Base-by-base conservation (phyloP, 306 rosid species). In the Cicer judaicum region DNA sequence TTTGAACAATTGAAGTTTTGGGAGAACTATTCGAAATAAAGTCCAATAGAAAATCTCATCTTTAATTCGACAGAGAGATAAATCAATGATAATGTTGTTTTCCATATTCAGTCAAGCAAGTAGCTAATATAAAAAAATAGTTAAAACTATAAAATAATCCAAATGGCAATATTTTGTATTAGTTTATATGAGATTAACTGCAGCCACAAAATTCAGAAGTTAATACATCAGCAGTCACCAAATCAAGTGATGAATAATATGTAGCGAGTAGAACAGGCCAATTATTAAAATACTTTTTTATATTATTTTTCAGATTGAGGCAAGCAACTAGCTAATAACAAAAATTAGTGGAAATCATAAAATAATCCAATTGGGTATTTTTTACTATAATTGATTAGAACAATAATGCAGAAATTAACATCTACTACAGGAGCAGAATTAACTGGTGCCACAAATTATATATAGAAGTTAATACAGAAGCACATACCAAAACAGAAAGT, bases 401-500 rank as follows among this genome's bases (percentile, higher is more conserved):
- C 66, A 84, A 80, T 80, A 78, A 59, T 76, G 64, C 62, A 24
- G 14, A 54, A 34, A 54, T 49, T 73, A 42, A 59, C 49, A 56
- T 65, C 64, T 76, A 34, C 62, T 64, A 68, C 47, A 52, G 9
- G 2, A 10, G 72, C 54, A 65, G 71, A 65, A 65, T 43, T 65
- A 13, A 65, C 55, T 60, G 36, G 24, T 47, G 64, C 83, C 75
- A 81, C 82, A 68, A 68, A 64, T 29, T 3, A 29, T 29, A 55
- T 64, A 62, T 3, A 71, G 53, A 52, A 70, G 75, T 15, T 24
- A 68, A 73, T 62, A 64, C 80, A 80, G 73, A 78, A 78, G 52
- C 85, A 70, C 41, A 66, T 56, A 69, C 76, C 81, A 78, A 71
- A 68, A 47, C 7, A 80, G 87, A 80, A 64, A 57, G 5, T 80